These are phyloP conservation scores for Epichloe baconii DNA, from an alignment of 2,329 filamentous ascomycete species.

Conservation along the genomic window DNA sequence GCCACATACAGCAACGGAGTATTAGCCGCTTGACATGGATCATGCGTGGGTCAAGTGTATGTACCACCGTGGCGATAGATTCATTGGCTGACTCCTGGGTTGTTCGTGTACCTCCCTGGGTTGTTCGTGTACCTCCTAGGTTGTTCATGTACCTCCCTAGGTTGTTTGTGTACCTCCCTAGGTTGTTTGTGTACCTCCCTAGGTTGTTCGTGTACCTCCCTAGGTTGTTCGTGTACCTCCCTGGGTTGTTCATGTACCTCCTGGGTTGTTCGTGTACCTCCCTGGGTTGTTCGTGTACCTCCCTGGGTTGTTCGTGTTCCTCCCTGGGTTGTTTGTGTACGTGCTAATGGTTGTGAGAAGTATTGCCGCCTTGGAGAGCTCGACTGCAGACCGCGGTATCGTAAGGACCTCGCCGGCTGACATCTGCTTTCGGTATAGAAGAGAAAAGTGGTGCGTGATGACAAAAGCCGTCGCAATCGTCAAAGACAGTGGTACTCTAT, in stretches of 20 bases:
- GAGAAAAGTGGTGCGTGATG: no score
- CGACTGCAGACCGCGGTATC: no score
- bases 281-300: neutral
- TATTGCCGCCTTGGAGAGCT: no score
- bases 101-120: neutral
- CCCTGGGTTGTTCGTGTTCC: neutral
- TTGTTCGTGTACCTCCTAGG: neutral
- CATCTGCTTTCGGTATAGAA: no score
- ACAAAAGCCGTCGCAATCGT: no score
- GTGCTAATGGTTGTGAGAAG: neutral
- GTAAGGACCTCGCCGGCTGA: no score
- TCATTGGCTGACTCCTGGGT: neutral
- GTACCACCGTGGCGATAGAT: neutral
- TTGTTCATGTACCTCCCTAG: neutral
- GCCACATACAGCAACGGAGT: neutral
- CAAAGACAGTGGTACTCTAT: no score
- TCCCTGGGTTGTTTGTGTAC: neutral
- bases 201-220: neutral
- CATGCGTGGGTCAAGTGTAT: neutral
- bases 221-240: neutral
- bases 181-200: no score
- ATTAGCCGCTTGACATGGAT: neutral
- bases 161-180: no score
- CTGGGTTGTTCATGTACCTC: neutral
- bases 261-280: no score